A percentile compares a stretch with the other conserved stretches of the same genome.
Conservation (phyloP, 495 filamentous ascomycete genomes). For the Tetracladium marchalianum region DNA sequence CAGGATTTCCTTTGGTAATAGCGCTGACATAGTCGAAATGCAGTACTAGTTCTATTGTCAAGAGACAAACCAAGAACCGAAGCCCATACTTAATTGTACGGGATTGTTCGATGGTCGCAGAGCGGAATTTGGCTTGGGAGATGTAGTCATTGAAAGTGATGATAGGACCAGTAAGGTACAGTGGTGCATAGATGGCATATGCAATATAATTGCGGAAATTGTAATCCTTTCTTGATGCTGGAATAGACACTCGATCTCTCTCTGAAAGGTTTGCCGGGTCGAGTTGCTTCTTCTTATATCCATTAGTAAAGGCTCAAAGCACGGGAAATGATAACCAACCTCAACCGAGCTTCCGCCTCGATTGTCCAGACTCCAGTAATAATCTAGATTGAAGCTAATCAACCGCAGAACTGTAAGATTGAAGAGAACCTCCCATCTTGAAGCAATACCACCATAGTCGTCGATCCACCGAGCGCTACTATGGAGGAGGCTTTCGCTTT, state of each 20-base stretch:
- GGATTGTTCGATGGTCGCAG: constrained; percentile 51
- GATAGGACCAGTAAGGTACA: constrained; percentile 90
- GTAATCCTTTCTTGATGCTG: constrained; percentile 61
- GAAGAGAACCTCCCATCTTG: constrained; percentile 91
- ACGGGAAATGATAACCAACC: constrained; percentile 41
- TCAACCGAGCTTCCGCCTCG: constrained; percentile 62
- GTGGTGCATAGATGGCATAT: constrained; percentile 81
- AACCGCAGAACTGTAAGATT: constrained; percentile 90
- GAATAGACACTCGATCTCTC: constrained; percentile 68
- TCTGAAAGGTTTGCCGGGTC: constrained; percentile 80
- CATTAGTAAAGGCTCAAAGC: constrained; percentile 37
- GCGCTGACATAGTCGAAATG: constrained; percentile 92
- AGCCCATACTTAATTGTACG: constrained; percentile 71
- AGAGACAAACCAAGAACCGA: constrained; percentile 69
- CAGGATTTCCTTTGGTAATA: constrained; percentile 70
- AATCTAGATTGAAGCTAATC: constrained; percentile 95
- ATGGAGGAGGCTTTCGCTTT: constrained; percentile 27
- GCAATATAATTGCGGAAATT: constrained; percentile 76
- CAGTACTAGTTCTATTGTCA: constrained; percentile 90
- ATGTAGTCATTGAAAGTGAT: constrained; percentile 98
- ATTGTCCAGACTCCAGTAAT: constrained; percentile 79
- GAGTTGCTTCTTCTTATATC: constrained; percentile 93
- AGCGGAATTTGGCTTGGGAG: constrained; percentile 63
- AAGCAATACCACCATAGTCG: constrained; percentile 66
- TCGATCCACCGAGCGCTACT: constrained; percentile 61